Conservation (phyloP, 192 early-diverging fungal genomes). For the Coemansia sp. region DNA sequence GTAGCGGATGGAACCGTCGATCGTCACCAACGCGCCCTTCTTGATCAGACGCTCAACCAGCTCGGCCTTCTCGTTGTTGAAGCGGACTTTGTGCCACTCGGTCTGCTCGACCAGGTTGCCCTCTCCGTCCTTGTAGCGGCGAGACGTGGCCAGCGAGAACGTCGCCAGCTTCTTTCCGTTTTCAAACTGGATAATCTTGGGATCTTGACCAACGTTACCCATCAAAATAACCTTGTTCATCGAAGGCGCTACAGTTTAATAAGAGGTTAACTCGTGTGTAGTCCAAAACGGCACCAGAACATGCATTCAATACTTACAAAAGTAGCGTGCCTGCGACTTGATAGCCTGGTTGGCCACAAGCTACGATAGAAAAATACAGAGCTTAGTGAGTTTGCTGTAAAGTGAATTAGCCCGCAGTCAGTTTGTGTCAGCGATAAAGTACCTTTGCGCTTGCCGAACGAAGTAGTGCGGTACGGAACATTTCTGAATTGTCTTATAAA, state of each 20-base stretch:
- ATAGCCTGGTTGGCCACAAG: constrained; percentile 5
- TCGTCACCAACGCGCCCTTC: constrained; percentile 63
- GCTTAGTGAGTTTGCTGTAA: background rate
- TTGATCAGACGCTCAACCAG: constrained; percentile 37
- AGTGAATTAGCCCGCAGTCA: background rate
- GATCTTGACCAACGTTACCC: constrained; percentile 63
- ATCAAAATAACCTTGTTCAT: constrained; percentile 67
- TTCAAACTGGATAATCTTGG: constrained; percentile 40
- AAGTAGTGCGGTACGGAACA: constrained; percentile 31
- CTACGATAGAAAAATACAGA: constrained; percentile 9
- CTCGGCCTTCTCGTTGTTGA: constrained; percentile 34
- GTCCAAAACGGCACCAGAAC: background rate
- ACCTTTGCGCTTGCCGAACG: constrained; percentile 28
- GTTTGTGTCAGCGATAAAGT: background rate
- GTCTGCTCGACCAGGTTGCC: constrained; percentile 66
- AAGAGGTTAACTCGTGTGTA: background rate
- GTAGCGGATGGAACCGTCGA: constrained; percentile 64
- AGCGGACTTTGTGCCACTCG: constrained; percentile 64
- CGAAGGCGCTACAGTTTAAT: background rate
- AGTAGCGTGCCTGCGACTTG: constrained; percentile 24
- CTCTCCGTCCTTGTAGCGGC: constrained; percentile 59
- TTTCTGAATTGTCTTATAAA: constrained; percentile 5
- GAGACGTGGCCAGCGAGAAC: constrained; percentile 66
- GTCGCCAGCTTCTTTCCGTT: constrained; percentile 53
- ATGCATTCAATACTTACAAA: constrained; percentile 9